Conservation (phyloP, 768 basidiomycete species). For the Ramaria sp. region DNA sequence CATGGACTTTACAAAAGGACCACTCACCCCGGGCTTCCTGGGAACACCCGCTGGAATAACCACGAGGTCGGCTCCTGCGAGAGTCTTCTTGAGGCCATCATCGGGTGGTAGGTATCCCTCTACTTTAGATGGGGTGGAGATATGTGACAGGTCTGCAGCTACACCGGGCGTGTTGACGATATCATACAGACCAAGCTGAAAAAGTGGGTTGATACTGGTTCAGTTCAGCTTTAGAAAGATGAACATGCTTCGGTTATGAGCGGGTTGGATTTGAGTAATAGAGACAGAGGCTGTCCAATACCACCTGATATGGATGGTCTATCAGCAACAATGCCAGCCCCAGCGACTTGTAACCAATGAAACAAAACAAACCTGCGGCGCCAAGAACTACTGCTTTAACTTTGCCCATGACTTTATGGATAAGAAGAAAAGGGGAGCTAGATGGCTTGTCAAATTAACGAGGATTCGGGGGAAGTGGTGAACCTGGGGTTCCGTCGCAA, state of each 20-base stretch:
- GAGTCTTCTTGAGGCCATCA: conserved; percentile 71
- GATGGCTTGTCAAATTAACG: neutral
- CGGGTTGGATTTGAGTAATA: conserved; percentile 82
- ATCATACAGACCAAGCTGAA: conserved; percentile 82
- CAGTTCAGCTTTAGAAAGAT: neutral
- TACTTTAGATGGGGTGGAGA: conserved; percentile 80
- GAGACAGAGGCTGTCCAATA: conserved; percentile 92
- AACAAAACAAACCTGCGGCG: conserved; percentile 60
- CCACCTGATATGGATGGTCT: conserved; percentile 45
- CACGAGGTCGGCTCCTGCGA: conserved; percentile 81
- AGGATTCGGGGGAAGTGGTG: neutral
- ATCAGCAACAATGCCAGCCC: neutral
- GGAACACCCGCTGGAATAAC: conserved; percentile 96
- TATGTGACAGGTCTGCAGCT: conserved; percentile 89
- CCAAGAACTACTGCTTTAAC: conserved; percentile 91
- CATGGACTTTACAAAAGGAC: neutral
- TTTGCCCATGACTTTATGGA: neutral
- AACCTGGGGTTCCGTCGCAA: neutral
- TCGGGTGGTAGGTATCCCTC: conserved; percentile 65
- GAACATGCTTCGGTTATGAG: conserved; percentile 57
- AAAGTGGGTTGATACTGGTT: too few relatives aligned
- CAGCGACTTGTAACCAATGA: neutral
- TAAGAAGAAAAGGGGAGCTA: neutral
- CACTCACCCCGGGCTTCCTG: conserved; percentile 82
- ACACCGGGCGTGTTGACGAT: conserved; percentile 98